These are phyloP conservation scores for Kickxella alabastrina DNA, from an alignment of 192 early-diverging fungal genomes.

Conservation along the genomic window DNA sequence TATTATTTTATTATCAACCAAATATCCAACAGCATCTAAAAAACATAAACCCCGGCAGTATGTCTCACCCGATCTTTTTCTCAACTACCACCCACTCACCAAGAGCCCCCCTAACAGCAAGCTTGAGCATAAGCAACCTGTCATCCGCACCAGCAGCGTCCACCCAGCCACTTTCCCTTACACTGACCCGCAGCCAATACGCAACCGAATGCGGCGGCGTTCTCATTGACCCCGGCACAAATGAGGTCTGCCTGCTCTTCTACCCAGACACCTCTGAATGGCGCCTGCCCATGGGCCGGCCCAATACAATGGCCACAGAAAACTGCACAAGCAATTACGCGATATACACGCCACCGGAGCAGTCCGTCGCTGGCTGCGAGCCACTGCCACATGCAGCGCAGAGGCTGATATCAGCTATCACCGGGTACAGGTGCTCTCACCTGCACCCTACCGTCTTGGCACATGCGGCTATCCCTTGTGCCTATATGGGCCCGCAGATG, in stretches of 20 bases:
- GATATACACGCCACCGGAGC: conserved; percentile 3
- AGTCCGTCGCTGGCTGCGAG: conserved; percentile 37
- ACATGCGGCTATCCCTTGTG: conserved; percentile 17
- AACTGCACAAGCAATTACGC: conserved; percentile 1
- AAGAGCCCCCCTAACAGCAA: too few species aligned
- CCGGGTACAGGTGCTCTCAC: conserved; percentile 46
- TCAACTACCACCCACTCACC: too few species aligned
- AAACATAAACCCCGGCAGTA: too few species aligned
- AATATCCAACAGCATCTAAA: too few species aligned
- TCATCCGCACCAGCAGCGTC: not conserved
- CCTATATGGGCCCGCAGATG: conserved; percentile 43
- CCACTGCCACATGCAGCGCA: conserved; percentile 38
- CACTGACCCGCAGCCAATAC: conserved; percentile 38
- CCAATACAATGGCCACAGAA: conserved; percentile 18
- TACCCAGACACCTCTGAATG: conserved; percentile 50
- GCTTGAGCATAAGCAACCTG: too few species aligned
- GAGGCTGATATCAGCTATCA: conserved; percentile 34
- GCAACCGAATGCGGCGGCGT: conserved; percentile 44
- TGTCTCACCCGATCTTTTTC: too few species aligned
- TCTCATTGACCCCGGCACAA: conserved; percentile 38
- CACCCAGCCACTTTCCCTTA: conserved; percentile 3
- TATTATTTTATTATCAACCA: too few species aligned
- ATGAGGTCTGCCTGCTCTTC: conserved; percentile 47
- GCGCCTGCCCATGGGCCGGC: conserved; percentile 42
- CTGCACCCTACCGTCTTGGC: conserved; percentile 26